Percentiles rank a stretch among this genome's conserved stretches.
These are phyloP conservation scores for Coemansia sp. DNA, from an alignment of 192 early-diverging fungal genomes.

Conservation along the genomic window DNA sequence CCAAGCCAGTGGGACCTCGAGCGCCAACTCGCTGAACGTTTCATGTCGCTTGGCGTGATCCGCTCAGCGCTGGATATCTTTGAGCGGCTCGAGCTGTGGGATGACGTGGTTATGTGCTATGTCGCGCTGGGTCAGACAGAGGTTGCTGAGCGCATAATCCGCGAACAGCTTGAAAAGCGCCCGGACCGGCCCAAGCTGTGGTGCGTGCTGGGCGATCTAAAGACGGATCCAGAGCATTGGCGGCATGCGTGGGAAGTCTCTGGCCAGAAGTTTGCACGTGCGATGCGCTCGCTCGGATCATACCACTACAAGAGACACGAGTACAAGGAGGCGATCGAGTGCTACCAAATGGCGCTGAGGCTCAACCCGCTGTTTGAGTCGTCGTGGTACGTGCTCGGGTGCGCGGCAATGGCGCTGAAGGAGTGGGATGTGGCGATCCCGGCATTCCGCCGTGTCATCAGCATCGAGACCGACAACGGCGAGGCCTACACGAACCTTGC, in stretches of 20 bases:
- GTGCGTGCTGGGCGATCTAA: slow-evolving; percentile 90
- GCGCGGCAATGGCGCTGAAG: slow-evolving; percentile 79
- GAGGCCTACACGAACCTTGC: slow-evolving; percentile 99
- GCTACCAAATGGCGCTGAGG: slow-evolving; percentile 76
- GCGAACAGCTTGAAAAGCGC: slow-evolving; percentile 59
- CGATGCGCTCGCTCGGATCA: slow-evolving; percentile 91
- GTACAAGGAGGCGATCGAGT: slow-evolving; percentile 65
- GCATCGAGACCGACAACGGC: slow-evolving; percentile 75
- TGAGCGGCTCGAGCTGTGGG: slow-evolving; percentile 94
- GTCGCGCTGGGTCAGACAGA: slow-evolving; percentile 82
- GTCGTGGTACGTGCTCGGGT: slow-evolving; percentile 96
- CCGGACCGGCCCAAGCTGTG: slow-evolving; percentile 82
- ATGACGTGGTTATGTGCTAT: slow-evolving; percentile 86
- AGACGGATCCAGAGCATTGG: slow-evolving; percentile 73
- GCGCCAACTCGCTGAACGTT: slow-evolving; percentile 83
- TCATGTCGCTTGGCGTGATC: slow-evolving; percentile 81
- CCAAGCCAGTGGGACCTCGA: slow-evolving; percentile 98
- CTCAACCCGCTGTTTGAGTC: slow-evolving; percentile 95
- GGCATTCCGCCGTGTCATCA: slow-evolving; percentile 76
- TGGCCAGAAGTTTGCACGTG: slow-evolving; percentile 76
- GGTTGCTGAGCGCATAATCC: slow-evolving; percentile 82
- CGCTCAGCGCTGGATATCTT: slow-evolving; percentile 94
- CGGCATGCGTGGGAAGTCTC: slow-evolving; percentile 89
- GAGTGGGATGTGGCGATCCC: slow-evolving; percentile 73
- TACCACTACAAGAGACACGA: slow-evolving; percentile 71